Base-by-base conservation (phyloP, 2,329 filamentous ascomycete species). In the Clonostachys solani region DNA sequence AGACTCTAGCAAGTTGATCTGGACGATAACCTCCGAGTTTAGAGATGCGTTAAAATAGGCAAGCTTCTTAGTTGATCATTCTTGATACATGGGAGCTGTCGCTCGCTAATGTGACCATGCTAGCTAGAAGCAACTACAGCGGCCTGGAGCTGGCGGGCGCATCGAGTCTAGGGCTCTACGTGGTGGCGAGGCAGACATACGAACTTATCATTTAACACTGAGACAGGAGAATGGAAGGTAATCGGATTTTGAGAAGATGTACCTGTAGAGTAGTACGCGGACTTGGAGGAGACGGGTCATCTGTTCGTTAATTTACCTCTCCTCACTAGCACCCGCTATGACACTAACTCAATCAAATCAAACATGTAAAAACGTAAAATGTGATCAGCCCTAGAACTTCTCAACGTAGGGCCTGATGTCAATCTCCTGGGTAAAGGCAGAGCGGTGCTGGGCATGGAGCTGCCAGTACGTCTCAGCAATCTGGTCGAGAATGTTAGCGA, bases 381-480 rank as follows among this genome's bases (percentile, higher is more conserved):
- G 37, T 8, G 2, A 40, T n/a, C n/a, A n/a, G 17, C n/a, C n/a
- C 40, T 42, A 42, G 13, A 47, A 47, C 19, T 44, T 48, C 29
- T 48, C 42, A 7, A 17, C 42, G 33, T 40, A 48, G 12, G 90
- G 89, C 52, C 90, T 74, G 33, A 92, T 70, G 65, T 95, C 90
- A 55, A 95, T 65, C 68, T 95, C 89, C 60, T 89, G 88, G 0
- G 88, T 91, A 59, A 92, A 95, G 3, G 82, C 82, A 6, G 86
- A 89, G 55, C 81, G 78, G 33, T 85, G 87, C 70, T 96, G 90
- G 0, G 83, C 86, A 60, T 95, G 90, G 58, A 95, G 62, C 60
- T 85, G 74, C 89, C 89, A 95, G 60, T 95, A 95, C 12, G 81
- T 80, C 54, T 95, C 89, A 12, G 90, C 90, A 73, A 95, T 95